phyloP scores from a whole-genome alignment of 768 basidiomycete species.

The Exsudoporus frostii region DNA sequence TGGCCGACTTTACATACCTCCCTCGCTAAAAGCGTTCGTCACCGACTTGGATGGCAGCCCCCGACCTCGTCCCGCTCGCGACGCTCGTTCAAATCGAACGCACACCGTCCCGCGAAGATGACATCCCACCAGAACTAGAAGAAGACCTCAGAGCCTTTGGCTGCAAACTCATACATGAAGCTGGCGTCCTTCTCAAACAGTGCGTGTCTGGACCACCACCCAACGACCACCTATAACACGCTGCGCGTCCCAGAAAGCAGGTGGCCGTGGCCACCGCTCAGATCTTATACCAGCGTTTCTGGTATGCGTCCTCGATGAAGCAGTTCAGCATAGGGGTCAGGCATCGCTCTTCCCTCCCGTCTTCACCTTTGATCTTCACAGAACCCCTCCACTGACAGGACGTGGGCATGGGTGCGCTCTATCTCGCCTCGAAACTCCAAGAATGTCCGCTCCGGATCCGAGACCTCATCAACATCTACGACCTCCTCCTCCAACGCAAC shows the following conservation, averaged over 20 bases:
- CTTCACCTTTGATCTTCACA: constrained; percentile 5
- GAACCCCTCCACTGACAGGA: constrained; percentile 48
- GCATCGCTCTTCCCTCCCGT: constrained; percentile 14
- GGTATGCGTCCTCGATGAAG: constrained; percentile 92
- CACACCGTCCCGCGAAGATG: constrained; percentile 81
- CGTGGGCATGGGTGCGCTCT: constrained; percentile 84
- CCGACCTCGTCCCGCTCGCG: constrained; percentile 76
- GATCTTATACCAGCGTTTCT: constrained; percentile 95
- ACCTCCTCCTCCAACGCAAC: constrained; percentile 78
- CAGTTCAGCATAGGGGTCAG: constrained; percentile 91
- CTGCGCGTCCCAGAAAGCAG: constrained; percentile 64
- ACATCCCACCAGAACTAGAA: constrained; percentile 76
- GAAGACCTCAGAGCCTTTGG: constrained; percentile 87
- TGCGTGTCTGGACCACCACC: constrained; percentile 37
- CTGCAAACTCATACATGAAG: constrained; percentile 93
- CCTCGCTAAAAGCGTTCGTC: neutral
- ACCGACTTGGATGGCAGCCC: constrained; percentile 35
- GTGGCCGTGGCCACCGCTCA: constrained; percentile 97
- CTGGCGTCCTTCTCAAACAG: constrained; percentile 89
- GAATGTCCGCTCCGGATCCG: constrained; percentile 90
- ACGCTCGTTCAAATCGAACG: constrained; percentile 72
- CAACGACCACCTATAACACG: constrained; percentile 8
- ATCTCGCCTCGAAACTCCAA: constrained; percentile 86
- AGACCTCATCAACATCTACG: constrained; percentile 92
- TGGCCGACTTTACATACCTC: constrained; percentile 14